Percentiles rank a stretch among this genome's conserved stretches.
These are phyloP conservation scores for Sugiyamaella smithiae DNA, from an alignment of 805 yeast species.

Conservation along the genomic window DNA sequence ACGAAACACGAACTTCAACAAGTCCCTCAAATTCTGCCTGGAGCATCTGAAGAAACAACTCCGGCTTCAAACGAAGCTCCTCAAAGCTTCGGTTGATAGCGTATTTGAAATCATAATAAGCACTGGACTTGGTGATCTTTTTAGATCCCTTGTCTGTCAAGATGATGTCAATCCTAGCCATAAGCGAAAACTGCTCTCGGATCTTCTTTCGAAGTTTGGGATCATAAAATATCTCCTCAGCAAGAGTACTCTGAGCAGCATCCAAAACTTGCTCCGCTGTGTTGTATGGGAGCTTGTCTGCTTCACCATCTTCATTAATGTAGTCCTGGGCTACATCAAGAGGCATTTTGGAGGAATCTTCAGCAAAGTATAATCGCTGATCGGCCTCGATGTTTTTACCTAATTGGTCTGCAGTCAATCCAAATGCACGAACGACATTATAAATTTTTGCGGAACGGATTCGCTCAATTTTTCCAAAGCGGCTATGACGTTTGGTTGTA, in stretches of 20 bases:
- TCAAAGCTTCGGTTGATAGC: slow-evolving; percentile 76
- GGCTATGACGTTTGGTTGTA: slow-evolving; percentile 37
- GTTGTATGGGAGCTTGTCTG: slow-evolving; percentile 19
- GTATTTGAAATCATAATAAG: slow-evolving; percentile 87
- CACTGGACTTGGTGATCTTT: slow-evolving; percentile 74
- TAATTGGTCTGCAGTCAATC: slow-evolving; percentile 73
- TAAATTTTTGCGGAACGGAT: slow-evolving; percentile 62
- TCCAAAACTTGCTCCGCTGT: slow-evolving; percentile 52
- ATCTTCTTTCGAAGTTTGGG: slow-evolving; percentile 70
- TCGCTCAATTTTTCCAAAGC: slow-evolving; percentile 40
- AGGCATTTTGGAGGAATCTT: slow-evolving; percentile 63
- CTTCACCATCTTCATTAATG: slow-evolving; percentile 11
- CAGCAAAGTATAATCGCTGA: slow-evolving; percentile 66
- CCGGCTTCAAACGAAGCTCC: slow-evolving; percentile 75
- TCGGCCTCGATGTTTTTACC: slow-evolving; percentile 77
- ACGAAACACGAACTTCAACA: slow-evolving; percentile 59
- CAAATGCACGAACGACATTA: slow-evolving; percentile 65
- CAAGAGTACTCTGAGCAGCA: slow-evolving; percentile 70
- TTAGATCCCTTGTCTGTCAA: slow-evolving; percentile 80
- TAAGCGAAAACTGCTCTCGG: slow-evolving; percentile 55
- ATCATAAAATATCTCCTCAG: slow-evolving; percentile 77
- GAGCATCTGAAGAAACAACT: slow-evolving; percentile 79
- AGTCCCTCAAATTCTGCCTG: slow-evolving; percentile 85
- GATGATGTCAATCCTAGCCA: slow-evolving; percentile 66
- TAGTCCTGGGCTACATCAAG: slow-evolving; percentile 49